Base-by-base conservation (phyloP, 352 stramenopile genomes). In the Phytophthora boehmeriae region DNA sequence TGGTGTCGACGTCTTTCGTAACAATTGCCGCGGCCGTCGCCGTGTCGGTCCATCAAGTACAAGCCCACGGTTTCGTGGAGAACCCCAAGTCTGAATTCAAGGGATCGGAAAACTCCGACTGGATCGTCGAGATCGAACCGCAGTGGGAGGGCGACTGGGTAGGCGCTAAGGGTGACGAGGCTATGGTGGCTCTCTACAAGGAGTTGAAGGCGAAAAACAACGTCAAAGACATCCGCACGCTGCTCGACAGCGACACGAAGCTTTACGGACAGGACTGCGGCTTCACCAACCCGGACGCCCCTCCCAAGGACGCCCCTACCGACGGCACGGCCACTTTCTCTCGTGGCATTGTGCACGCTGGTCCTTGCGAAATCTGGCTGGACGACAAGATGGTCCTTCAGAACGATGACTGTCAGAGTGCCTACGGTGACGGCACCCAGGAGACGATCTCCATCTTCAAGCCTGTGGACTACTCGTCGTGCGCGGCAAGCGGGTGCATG, bases 401-500 rank as follows among this genome's bases (percentile, higher is more conserved):
- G 38, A 71, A 76, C 25, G 63, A 76, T 39, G 65, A 76, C 20
- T 68, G 59, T 43, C 54, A 69, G 46, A 47, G 49, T 8, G 52
- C 58, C 2, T 72, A 73, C 45, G 62, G 62, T 45, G 67, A 68
- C 23, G 62, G 62, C 19, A 60, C 59, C 2, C 42, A 74, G 35
- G 28, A 45, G 19, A 58, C 53, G 20, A 75, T 65, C 32, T 46
- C 66, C 1, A 50, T 73, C 13, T 73, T 77, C 30, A 67, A 61
- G 10, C 68, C 65, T 5, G 61, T 74, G 23, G 64, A 76, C 60
- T 74, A 76, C 52, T 76, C 68, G 41, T 63, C 49, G 16, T 77
- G 68, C 36, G 49, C 54, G 1, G 35, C 59, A 1, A 46, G 50
- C 4, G 66, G 66, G 0, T 77, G 68, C 48, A 66, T 75, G 60